A percentile compares a stretch with the other conserved stretches of the same genome.
These are phyloP conservation scores for Astrothelium subdiscretum DNA, from an alignment of 495 filamentous ascomycete genomes.

Conservation along the genomic window DNA sequence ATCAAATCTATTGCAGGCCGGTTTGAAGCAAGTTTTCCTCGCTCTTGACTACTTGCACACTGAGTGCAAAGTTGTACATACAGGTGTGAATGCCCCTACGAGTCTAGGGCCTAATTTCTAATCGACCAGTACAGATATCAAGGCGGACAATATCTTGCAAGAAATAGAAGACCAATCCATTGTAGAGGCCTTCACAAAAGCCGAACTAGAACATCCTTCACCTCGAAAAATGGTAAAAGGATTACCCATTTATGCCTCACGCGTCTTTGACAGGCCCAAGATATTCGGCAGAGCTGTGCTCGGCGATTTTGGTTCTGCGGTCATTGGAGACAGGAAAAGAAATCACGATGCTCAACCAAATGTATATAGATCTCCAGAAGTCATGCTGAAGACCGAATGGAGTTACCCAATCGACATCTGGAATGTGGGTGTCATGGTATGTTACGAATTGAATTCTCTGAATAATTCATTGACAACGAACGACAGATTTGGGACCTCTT, in stretches of 20 bases:
- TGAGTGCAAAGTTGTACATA: background rate
- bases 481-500: constrained; percentile 45
- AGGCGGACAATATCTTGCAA: constrained; percentile 27
- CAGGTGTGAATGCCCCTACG: too few species aligned
- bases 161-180: constrained; percentile 6
- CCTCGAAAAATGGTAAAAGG: constrained; percentile 24
- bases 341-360: constrained; percentile 24
- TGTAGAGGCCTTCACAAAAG: background rate
- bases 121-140: constrained; percentile 17
- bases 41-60: constrained; percentile 3
- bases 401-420: constrained; percentile 7
- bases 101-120: background rate
- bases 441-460: background rate
- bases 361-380: constrained; percentile 29
- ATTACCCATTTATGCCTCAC: constrained; percentile 22
- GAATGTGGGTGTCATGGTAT: constrained; percentile 10
- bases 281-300: constrained; percentile 23
- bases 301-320: constrained; percentile 34
- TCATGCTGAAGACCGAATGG: constrained; percentile 8
- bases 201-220: constrained; percentile 22
- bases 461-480: too few species aligned
- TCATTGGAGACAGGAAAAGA: constrained; percentile 21
- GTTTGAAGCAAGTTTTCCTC: background rate
- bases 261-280: constrained; percentile 11
- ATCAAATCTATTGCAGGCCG: background rate